Base-by-base conservation (phyloP, 345 rosid species). In the Linum trigynum region DNA sequence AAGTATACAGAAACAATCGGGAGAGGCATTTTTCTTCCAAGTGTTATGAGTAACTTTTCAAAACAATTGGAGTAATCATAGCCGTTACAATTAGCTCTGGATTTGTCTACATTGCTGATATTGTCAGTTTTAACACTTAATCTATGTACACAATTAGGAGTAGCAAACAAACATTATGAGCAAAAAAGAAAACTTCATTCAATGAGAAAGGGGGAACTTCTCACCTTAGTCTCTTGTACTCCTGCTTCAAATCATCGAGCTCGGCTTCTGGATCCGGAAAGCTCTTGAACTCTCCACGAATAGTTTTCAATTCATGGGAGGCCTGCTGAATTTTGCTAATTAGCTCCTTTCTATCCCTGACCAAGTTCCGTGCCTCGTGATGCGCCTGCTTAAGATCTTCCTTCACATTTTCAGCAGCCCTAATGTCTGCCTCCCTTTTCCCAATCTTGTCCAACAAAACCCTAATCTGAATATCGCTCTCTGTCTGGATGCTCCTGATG, bases 401-500 rank as follows among this genome's bases (percentile, higher is more conserved):
- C 71, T 80, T 87, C 35, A 90, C 79, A 70, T 71, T 80, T 61
- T 90, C 97, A 69, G 86, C 82, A 42, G 78, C 84, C 71, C 79
- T 73, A 38, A 85, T 75, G 57, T 74, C 79, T 40, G 69, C 71
- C 68, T 90, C 96, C 78, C 76, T 71, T 79, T 80, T 90, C 0
- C 73, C 73, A 57, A 86, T 83, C 71, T 90, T 90, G 62, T 90
- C 96, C 53, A 74, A 64, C 57, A 83, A 73, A 35, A 80, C 81
- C 75, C 83, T 81, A 67, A 92, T 82, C 78, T 86, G 95, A 72
- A 83, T 82, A 75, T 87, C 95, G 62, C 83, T 79, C 57, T 90
- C 97, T 42, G 84, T 79, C 70, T 83, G 87, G 8, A 78, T 83
- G 78, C 91, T 86, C 70, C 75, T 80, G 39, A 92, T 81, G 65